phyloP scores from a whole-genome alignment of 495 filamentous ascomycete species.

The Aspergillus conjunctus region DNA sequence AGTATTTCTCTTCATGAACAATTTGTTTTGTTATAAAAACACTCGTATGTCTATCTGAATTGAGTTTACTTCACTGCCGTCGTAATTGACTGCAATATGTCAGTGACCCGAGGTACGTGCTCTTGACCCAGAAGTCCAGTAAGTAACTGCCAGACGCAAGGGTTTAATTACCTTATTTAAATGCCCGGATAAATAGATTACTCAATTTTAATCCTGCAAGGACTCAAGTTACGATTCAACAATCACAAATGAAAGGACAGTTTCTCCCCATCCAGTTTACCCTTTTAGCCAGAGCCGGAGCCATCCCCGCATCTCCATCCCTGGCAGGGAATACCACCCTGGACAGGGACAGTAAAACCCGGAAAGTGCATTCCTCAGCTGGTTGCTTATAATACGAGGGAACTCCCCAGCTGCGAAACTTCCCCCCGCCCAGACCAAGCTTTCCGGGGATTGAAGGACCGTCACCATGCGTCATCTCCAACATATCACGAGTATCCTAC shows the following conservation, averaged over 20 bases:
- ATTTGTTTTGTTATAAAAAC: too few relatives aligned
- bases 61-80: too few relatives aligned
- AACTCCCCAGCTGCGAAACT: neutral
- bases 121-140: too few relatives aligned
- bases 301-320: slow-evolving; percentile 6
- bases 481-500: neutral
- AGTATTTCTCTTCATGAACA: too few relatives aligned
- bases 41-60: too few relatives aligned
- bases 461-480: slow-evolving; percentile 3
- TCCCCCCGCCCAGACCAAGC: neutral
- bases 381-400: neutral
- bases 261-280: neutral
- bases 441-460: neutral
- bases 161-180: too few relatives aligned
- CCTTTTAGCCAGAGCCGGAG: slow-evolving; percentile 4
- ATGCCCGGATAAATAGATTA: neutral
- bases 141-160: too few relatives aligned
- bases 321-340: neutral
- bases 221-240: too few relatives aligned
- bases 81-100: too few relatives aligned
- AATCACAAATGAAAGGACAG: neutral
- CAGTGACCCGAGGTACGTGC: too few relatives aligned
- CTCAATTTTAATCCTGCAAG: too few relatives aligned
- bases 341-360: neutral
- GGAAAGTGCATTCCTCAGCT: neutral